phyloP scores from a whole-genome alignment of 2,329 filamentous ascomycete genomes.

The Fusarium secorum region DNA sequence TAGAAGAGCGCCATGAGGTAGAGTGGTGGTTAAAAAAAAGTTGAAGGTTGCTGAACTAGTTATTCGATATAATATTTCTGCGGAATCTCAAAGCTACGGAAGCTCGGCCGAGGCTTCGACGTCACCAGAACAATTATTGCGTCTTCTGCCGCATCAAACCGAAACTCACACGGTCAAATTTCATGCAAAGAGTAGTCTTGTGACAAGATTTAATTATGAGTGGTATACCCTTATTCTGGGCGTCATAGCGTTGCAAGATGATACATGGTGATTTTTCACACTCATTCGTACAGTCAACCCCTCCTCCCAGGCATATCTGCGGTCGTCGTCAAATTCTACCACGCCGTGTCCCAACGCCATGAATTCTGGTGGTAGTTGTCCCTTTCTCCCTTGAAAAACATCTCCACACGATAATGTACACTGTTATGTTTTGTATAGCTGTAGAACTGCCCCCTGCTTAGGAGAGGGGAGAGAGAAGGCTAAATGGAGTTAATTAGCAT shows the following conservation, averaged over 20 bases:
- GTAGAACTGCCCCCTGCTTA: slow-evolving; percentile 47
- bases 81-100: slow-evolving; percentile 22
- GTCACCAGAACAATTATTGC: slow-evolving; percentile 20
- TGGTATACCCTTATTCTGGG: slow-evolving; percentile 27
- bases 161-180: background rate
- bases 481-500: slow-evolving; percentile 40
- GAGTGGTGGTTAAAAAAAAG: background rate
- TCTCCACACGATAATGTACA: slow-evolving; percentile 40
- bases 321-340: slow-evolving; percentile 28
- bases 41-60: slow-evolving; percentile 11
- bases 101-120: slow-evolving; percentile 28
- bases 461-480: slow-evolving; percentile 71
- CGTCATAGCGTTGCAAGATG: slow-evolving; percentile 31
- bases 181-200: background rate
- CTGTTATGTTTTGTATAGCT: slow-evolving; percentile 20
- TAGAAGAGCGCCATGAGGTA: background rate
- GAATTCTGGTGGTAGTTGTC: slow-evolving; percentile 35
- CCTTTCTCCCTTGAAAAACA: background rate
- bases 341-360: slow-evolving; percentile 38
- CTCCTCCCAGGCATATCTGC: slow-evolving; percentile 26
- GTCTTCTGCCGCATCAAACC: slow-evolving; percentile 20
- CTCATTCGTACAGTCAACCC: slow-evolving; percentile 35
- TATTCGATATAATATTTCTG: slow-evolving; percentile 26
- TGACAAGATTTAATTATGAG: slow-evolving; percentile 33
- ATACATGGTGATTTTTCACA: slow-evolving; percentile 34